Evolutionary conservation across 163 green algal species (phyloP), one percentile per base, ranked within the genome.

Genomic region (Chlamydomonas reinhardtii): DNA sequence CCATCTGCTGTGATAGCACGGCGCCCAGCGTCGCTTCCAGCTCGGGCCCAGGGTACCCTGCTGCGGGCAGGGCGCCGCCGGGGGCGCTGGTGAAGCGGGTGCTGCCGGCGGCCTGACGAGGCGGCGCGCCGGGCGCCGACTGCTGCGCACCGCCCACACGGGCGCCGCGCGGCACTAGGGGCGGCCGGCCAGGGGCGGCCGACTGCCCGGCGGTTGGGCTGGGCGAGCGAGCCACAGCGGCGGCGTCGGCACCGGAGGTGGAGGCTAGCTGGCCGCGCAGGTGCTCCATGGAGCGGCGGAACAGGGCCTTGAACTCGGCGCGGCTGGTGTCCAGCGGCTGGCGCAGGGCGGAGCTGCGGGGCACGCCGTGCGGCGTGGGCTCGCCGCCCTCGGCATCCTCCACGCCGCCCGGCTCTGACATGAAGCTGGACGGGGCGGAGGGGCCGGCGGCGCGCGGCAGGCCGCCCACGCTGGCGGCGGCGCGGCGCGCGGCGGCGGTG

Each of bases 201-300:
- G 27, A 22, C 5, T 5, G 27, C 62, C 19, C 66, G 14, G 66
- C 31, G 2, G 69, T 54, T 35, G 69, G 17, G 69, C 22, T 22
- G 35, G 35, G 34, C 34, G 34, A n/a, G 29, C 34, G 69, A 8
- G 32, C n/a, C n/a, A n/a, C 9, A 25, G 16, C 15, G 27, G 12
- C 11, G 24, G 39, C 39, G 39, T 0, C 37, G 2, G 71, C 19
- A 3, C 20, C 68, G 59, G 48, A 17, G 27, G 12, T 37, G 71
- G 4, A 16, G 31, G 2, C 39, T n/a, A 29, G 72, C 32, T 81
- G 82, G 24, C 17, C 82, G n/a, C 82, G 82, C 37, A 87, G 61
- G 61, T 81, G 71, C n/a, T 87, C 82, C 32, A 87, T 87, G 43
- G 82, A 87, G 35, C 82, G 71, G 61, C 82, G 82, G 62, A 87